Conservation (phyloP, 169 alveolate genomes). For the Babesia bovis region DNA sequence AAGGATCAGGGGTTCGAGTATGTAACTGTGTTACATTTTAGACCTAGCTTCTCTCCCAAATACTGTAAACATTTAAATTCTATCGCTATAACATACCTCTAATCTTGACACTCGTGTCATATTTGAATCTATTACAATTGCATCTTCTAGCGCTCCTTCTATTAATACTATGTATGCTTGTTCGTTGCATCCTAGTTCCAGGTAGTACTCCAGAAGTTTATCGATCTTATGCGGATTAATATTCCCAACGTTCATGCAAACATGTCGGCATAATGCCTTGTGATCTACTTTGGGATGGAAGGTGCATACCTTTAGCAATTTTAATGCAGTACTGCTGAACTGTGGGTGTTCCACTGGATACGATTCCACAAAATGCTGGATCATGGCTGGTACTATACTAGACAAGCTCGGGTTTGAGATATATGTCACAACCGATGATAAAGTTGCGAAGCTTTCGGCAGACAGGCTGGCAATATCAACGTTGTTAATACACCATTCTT, state of each 20-base stretch:
- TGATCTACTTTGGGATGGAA: not conserved
- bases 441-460: not conserved
- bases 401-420: not conserved
- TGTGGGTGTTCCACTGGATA: not conserved
- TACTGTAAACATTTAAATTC: not conserved
- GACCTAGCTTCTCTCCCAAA: conserved; percentile 2
- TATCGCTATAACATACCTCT: not conserved
- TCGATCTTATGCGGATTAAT: not conserved
- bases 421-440: not conserved
- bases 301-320: not conserved
- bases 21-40: not conserved
- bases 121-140: conserved; percentile 7
- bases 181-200: conserved; percentile 4
- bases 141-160: conserved; percentile 13
- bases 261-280: not conserved
- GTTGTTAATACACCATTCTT: too few species aligned
- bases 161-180: not conserved
- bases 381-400: not conserved
- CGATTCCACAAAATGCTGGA: not conserved
- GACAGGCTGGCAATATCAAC: not conserved
- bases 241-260: not conserved
- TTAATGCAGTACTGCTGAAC: not conserved
- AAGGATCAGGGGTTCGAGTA: not conserved
- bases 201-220: not conserved
- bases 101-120: conserved; percentile 7